phyloP scores from a whole-genome alignment of 2,329 filamentous ascomycete genomes.

The Apiospora pterosperma region DNA sequence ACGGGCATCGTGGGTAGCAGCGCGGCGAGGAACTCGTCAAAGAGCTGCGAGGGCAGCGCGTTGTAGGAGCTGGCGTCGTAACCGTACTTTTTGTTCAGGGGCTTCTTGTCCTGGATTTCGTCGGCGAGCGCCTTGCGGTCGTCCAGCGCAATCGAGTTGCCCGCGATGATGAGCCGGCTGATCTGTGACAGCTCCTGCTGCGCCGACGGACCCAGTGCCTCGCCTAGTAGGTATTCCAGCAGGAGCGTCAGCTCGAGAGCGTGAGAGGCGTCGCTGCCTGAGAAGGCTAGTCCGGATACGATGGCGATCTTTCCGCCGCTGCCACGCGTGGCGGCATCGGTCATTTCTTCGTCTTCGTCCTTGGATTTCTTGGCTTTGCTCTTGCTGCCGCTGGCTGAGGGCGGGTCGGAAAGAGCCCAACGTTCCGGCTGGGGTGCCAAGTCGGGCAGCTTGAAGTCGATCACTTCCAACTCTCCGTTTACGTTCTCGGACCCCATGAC shows the following conservation, averaged over 20 bases:
- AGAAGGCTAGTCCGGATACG: slow-evolving; percentile 84
- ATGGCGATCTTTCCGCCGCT: slow-evolving; percentile 67
- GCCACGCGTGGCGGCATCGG: slow-evolving; percentile 31
- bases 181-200: slow-evolving; percentile 65
- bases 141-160: slow-evolving; percentile 70
- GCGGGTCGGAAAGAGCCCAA: slow-evolving; percentile 65
- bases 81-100: slow-evolving; percentile 77
- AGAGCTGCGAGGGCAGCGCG: slow-evolving; percentile 73
- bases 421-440: slow-evolving; percentile 76
- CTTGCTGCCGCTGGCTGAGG: slow-evolving; percentile 16
- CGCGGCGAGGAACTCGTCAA: slow-evolving; percentile 79
- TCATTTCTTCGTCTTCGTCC: slow-evolving; percentile 57
- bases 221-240: slow-evolving; percentile 83
- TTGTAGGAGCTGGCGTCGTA: slow-evolving; percentile 92
- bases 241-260: slow-evolving; percentile 74
- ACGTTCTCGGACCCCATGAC: slow-evolving; percentile 91
- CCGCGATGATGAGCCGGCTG: slow-evolving; percentile 83
- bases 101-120: slow-evolving; percentile 44
- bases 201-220: slow-evolving; percentile 59
- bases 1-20: slow-evolving; percentile 84
- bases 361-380: slow-evolving; percentile 30
- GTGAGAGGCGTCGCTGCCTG: slow-evolving; percentile 67
- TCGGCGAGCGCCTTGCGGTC: slow-evolving; percentile 27
- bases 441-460: slow-evolving; percentile 87
- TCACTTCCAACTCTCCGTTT: slow-evolving; percentile 87